Base-by-base conservation (phyloP, 495 filamentous ascomycete genomes). In the Podospora sp. region DNA sequence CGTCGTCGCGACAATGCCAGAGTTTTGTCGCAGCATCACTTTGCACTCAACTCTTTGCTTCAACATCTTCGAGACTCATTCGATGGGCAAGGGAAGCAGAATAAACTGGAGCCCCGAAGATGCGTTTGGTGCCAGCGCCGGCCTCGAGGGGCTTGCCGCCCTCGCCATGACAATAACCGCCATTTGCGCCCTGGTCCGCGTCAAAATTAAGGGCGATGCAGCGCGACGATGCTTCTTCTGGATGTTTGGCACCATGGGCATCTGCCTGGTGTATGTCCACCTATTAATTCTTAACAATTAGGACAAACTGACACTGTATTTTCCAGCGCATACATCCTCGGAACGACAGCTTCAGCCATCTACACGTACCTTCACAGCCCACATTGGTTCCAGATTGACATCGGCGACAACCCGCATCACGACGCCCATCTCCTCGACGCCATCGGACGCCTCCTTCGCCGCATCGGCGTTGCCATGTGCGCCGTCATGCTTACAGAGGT, bases 181-280 rank as follows among this genome's bases (percentile, higher is more conserved):
- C 53, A 22, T 57, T 20, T 57, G 18, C 24, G 53, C 53, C 24
- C 53, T 57, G 7, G 22, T 57, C 24, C 53, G 53, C 20, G 24
- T 57, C 53, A 21, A 25, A 21, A 57, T 57, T 20, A 57, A 57
- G n/a, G n/a, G 53, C n/a, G 53, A 57, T 26, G 53, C 53, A 5
- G 53, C 53, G n/a, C 8, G 53, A 14, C 8, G 24, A 24, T 57
- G 53, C 22, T 57, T 57, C 14, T 5, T 22, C 14, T 57, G 53
- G 53, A 6, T 57, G 2, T 57, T 14, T 25, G 53, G 2, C n/a
- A 25, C 22, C 53, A 57, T 57, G 53, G 53, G n/a, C 2, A 20
- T 57, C 20, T 25, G n/a, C 24, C 2, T 26, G 2, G 22, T 25
- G 53, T 57, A 57, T 5, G 22, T 22, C 24, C 24, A 2, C 1